A percentile compares a stretch with the other conserved stretches of the same genome.
These are phyloP conservation scores for Exophiala dermatitidis DNA, from an alignment of 2,329 filamentous ascomycete genomes.

Conservation along the genomic window DNA sequence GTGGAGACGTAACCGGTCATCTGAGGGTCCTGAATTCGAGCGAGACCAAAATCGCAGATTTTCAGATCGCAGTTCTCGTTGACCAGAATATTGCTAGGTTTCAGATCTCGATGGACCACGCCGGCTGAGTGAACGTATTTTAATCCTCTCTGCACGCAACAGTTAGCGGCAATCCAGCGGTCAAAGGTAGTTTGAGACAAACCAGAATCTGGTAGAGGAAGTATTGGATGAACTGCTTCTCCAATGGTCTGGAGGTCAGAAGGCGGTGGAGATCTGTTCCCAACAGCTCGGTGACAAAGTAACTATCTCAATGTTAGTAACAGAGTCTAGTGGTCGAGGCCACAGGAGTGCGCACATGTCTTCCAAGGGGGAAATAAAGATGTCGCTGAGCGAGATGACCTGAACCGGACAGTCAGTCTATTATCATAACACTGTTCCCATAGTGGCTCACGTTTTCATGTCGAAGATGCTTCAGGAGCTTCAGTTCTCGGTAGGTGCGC, in stretches of 20 bases:
- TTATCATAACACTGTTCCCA: conserved; percentile 18
- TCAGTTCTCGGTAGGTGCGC: conserved; percentile 93
- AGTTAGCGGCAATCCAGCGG: conserved; percentile 12
- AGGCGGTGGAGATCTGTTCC: conserved; percentile 94
- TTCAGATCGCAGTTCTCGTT: conserved; percentile 99
- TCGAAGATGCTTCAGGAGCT: conserved; percentile 89
- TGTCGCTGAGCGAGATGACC: conserved; percentile 98
- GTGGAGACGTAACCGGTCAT: conserved; percentile 99
- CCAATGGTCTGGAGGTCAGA: conserved; percentile 86
- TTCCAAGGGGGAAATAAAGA: conserved; percentile 97
- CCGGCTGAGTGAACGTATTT: conserved; percentile 99
- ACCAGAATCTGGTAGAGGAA: conserved; percentile 99
- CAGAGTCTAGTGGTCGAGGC: conserved; percentile 19
- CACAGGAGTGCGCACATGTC: conserved; percentile 66
- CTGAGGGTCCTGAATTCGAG: conserved; percentile 95
- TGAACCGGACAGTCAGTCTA: conserved; percentile 32
- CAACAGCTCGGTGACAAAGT: conserved; percentile 95
- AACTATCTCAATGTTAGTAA: conserved; percentile 47
- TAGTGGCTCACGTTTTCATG: conserved; percentile 75
- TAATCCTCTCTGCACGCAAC: conserved; percentile 64
- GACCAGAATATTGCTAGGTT: conserved; percentile 97
- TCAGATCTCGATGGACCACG: conserved; percentile 94
- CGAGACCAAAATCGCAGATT: conserved; percentile 97
- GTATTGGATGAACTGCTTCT: conserved; percentile 99
- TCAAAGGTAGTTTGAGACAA: conserved; percentile 33